phyloP scores from a whole-genome alignment of 257 asterid genomes.

The Jasminum sambac region DNA sequence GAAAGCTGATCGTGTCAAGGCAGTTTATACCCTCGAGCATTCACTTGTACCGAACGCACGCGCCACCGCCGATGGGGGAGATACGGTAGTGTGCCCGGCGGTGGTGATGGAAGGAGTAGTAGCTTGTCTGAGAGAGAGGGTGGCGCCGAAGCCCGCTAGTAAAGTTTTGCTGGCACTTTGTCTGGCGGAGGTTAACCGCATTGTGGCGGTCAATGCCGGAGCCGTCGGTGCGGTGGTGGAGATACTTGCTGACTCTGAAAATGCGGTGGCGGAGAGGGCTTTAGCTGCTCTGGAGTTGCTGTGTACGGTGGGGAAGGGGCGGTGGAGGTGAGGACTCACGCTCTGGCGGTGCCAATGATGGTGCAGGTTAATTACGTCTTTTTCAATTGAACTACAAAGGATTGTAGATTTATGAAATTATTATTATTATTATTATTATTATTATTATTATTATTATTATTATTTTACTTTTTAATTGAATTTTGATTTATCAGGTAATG shows the following conservation, averaged over 20 bases:
- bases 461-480: not conserved
- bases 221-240: conserved; percentile 76
- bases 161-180: conserved; percentile 70
- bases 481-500: conserved; percentile 41
- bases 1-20: conserved; percentile 42
- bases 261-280: conserved; percentile 63
- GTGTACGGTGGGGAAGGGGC: conserved; percentile 81
- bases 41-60: conserved; percentile 65
- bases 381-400: not conserved
- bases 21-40: conserved; percentile 56
- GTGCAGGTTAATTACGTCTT: conserved; percentile 34
- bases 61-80: conserved; percentile 40
- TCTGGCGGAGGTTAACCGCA: conserved; percentile 58
- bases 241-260: conserved; percentile 63
- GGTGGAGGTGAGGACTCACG: conserved; percentile 68
- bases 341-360: conserved; percentile 86
- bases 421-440: no score
- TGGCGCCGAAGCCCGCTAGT: conserved; percentile 59
- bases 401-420: not conserved
- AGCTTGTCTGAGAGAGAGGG: conserved; percentile 47
- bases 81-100: conserved; percentile 35
- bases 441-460: no score
- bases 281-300: conserved; percentile 71
- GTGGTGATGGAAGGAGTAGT: conserved; percentile 57
- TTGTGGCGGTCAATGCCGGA: conserved; percentile 63